phyloP scores from a whole-genome alignment of 805 yeast species.

The Jamesozyma rosinii region DNA sequence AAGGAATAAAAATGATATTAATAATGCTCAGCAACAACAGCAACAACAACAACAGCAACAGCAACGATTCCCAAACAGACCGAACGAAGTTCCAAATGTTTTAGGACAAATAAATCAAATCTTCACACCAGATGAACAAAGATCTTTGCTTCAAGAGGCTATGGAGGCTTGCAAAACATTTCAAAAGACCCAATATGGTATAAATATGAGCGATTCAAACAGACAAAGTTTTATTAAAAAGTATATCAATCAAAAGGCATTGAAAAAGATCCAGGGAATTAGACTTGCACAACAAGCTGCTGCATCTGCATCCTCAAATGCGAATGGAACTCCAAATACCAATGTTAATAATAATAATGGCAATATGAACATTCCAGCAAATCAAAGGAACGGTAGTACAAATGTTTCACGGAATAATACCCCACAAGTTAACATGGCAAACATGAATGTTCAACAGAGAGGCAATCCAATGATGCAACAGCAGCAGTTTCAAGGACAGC shows the following conservation, averaged over 20 bases:
- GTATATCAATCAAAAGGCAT: slow-evolving; percentile 31
- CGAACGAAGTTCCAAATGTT: slow-evolving; percentile 28
- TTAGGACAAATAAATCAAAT: slow-evolving; percentile 29
- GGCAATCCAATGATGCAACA: slow-evolving; percentile 4
- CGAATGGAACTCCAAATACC: slow-evolving; percentile 4
- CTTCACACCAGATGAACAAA: slow-evolving; percentile 30
- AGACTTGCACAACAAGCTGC: slow-evolving; percentile 22
- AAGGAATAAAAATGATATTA: slow-evolving; percentile 5
- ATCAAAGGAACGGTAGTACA: slow-evolving; percentile 1
- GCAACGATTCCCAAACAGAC: slow-evolving; percentile 22
- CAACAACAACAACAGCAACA: slow-evolving; percentile 29
- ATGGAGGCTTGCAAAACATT: slow-evolving; percentile 31
- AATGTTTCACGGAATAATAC: not conserved
- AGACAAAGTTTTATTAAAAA: slow-evolving; percentile 29
- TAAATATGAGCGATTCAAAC: slow-evolving; percentile 22
- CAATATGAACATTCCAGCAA: not conserved
- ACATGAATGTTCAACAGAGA: slow-evolving; percentile 1
- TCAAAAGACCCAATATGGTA: slow-evolving; percentile 27
- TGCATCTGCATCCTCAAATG: slow-evolving; percentile 7
- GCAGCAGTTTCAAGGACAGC: slow-evolving; percentile 7
- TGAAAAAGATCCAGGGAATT: slow-evolving; percentile 28
- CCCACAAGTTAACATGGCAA: slow-evolving; percentile 1
- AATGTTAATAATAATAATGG: not conserved
- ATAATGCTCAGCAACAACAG: slow-evolving; percentile 17
- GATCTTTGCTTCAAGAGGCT: slow-evolving; percentile 29